Conservation (phyloP, 1,139 yeast species). For the Yamadazyma pseudoaaseri region DNA sequence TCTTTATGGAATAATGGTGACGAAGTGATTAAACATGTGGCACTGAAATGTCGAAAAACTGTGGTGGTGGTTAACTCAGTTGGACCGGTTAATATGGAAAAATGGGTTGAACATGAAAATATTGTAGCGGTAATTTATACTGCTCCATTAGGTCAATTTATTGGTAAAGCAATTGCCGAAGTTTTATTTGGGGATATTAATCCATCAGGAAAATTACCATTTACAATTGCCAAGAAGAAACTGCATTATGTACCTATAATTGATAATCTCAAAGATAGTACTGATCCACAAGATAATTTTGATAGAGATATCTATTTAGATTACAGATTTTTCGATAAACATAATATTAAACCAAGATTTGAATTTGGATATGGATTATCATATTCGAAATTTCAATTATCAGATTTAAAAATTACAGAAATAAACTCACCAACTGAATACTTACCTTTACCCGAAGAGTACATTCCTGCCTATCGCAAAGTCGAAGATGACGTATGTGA, state of each 20-base stretch:
- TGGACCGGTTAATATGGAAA: conserved; percentile 60
- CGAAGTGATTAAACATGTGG: conserved; percentile 47
- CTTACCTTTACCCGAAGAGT: conserved; percentile 50
- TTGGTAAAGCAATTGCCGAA: conserved; percentile 41
- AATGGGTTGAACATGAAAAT: conserved; percentile 57
- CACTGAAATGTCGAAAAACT: conserved; percentile 50
- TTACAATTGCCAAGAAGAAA: conserved; percentile 57
- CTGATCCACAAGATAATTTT: conserved; percentile 48
- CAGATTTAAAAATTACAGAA: conserved; percentile 39
- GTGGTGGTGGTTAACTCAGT: conserved; percentile 57
- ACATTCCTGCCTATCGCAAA: conserved; percentile 37
- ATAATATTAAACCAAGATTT: conserved; percentile 54
- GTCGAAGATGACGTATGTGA: conserved; percentile 51
- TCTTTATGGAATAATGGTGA: conserved; percentile 65
- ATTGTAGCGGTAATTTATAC: conserved; percentile 56
- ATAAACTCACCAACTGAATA: conserved; percentile 45
- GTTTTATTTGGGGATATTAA: conserved; percentile 55
- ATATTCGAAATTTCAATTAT: conserved; percentile 47
- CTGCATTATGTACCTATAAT: conserved; percentile 54
- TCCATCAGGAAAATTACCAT: conserved; percentile 64
- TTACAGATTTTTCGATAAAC: conserved; percentile 56
- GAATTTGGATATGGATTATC: conserved; percentile 66
- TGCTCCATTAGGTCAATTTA: conserved; percentile 59
- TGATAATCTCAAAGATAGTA: conserved; percentile 36
- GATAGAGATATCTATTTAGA: conserved; percentile 52